Percentiles rank a stretch among this genome's conserved stretches.
These are phyloP conservation scores for Coemansia javaensis DNA, from an alignment of 192 early-diverging fungal species.

Conservation along the genomic window DNA sequence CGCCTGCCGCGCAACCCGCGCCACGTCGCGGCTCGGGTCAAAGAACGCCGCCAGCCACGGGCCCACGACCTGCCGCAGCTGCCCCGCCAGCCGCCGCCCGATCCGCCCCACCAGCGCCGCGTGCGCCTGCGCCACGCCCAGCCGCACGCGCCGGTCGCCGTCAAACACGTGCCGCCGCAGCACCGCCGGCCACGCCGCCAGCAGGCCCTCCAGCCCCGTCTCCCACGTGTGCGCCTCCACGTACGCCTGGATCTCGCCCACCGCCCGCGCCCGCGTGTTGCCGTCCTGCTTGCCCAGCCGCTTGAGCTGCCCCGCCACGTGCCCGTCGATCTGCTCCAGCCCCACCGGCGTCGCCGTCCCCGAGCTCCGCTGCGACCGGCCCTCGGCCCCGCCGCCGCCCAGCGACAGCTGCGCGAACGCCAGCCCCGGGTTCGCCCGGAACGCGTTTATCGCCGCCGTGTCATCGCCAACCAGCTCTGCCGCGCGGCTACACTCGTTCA, in stretches of 20 bases:
- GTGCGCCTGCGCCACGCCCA: conserved; percentile 65
- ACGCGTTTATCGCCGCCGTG: conserved; percentile 36
- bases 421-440: conserved; percentile 52
- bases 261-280: conserved; percentile 78
- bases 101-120: conserved; percentile 58
- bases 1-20: conserved; percentile 51
- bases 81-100: conserved; percentile 71
- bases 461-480: conserved; percentile 41
- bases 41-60: conserved; percentile 80
- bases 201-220: conserved; percentile 27
- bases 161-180: conserved; percentile 55
- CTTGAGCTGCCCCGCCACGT: conserved; percentile 73
- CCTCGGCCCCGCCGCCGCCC: background rate
- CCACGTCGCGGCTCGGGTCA: conserved; percentile 78
- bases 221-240: conserved; percentile 50
- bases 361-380: background rate
- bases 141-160: conserved; percentile 78
- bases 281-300: conserved; percentile 83
- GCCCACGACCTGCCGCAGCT: conserved; percentile 76
- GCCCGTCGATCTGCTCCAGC: conserved; percentile 54
- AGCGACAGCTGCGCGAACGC: conserved; percentile 69
- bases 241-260: conserved; percentile 76
- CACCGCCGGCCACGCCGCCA: conserved; percentile 41
- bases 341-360: conserved; percentile 17
- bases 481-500: conserved; percentile 19